Evolutionary conservation across 2,329 filamentous ascomycete genomes (phyloP).

Genomic region (Talaromyces sp.): DNA sequence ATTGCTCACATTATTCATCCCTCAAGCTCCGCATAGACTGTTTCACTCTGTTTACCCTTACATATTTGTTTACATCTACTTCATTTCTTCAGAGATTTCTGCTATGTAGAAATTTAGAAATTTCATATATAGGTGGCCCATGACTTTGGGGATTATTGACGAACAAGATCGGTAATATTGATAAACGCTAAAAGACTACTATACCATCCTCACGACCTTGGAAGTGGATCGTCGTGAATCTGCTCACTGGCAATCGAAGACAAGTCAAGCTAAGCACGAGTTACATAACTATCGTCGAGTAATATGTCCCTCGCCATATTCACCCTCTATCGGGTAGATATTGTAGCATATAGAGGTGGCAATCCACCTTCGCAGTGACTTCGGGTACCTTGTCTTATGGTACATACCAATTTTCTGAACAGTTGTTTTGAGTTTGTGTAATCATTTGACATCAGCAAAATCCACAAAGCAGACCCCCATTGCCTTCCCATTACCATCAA

Average conservation of each 20-base stretch:
- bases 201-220: too few relatives aligned
- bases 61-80: too few relatives aligned
- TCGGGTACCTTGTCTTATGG: too few relatives aligned
- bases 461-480: slow-evolving; percentile 32
- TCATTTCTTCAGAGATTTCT: too few relatives aligned
- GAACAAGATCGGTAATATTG: too few relatives aligned
- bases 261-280: background rate
- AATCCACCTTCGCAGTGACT: too few relatives aligned
- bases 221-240: background rate
- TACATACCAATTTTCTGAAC: background rate
- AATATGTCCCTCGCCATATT: background rate
- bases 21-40: background rate
- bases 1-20: background rate
- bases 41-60: too few relatives aligned
- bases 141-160: too few relatives aligned
- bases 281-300: background rate
- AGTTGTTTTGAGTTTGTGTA: too few relatives aligned
- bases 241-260: background rate
- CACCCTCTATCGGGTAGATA: background rate
- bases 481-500: slow-evolving; percentile 43
- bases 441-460: slow-evolving; percentile 25
- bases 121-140: too few relatives aligned
- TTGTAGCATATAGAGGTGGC: background rate
- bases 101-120: too few relatives aligned
- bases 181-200: too few relatives aligned